Evolutionary conservation across 1,139 yeast genomes (phyloP).

Genomic region (Scheffersomyces insectosa): DNA sequence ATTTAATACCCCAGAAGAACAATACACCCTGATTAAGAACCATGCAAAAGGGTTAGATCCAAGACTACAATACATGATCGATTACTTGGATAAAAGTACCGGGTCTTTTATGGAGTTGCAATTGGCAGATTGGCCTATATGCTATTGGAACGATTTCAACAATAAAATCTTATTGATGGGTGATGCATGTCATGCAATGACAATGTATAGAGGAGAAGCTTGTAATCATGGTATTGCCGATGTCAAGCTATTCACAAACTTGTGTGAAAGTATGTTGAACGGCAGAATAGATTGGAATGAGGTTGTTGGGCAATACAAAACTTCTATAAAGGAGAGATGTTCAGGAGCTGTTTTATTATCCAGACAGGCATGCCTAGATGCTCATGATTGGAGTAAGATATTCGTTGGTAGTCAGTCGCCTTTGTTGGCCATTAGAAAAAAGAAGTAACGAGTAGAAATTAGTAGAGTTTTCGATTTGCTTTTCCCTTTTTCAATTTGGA

Average conservation of each 20-base stretch:
- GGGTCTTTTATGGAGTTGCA: conserved; percentile 15
- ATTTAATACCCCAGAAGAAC: conserved; percentile 14
- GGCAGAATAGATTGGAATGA: conserved; percentile 1
- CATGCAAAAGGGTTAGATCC: conserved; percentile 17
- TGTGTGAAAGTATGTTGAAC: background rate
- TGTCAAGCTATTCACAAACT: conserved; percentile 5
- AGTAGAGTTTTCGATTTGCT: background rate
- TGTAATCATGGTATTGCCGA: conserved; percentile 23
- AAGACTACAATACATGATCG: conserved; percentile 14
- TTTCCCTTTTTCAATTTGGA: background rate
- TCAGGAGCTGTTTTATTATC: conserved; percentile 15
- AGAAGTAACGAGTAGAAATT: conserved; percentile 1
- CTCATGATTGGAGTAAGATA: conserved; percentile 19
- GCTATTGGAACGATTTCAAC: conserved; percentile 7
- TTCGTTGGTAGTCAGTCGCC: conserved; percentile 16
- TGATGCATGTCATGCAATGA: conserved; percentile 19
- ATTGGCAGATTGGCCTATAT: conserved; percentile 18
- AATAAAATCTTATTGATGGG: conserved; percentile 11
- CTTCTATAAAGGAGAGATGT: background rate
- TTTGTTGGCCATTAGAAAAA: conserved; percentile 18
- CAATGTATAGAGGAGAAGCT: conserved; percentile 24
- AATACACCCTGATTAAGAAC: conserved; percentile 15
- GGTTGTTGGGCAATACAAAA: conserved; percentile 1
- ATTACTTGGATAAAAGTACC: conserved; percentile 15
- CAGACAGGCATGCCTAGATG: conserved; percentile 22